Base-by-base conservation (phyloP, 2,329 filamentous ascomycete genomes). In the Penicillium hesseltinei region DNA sequence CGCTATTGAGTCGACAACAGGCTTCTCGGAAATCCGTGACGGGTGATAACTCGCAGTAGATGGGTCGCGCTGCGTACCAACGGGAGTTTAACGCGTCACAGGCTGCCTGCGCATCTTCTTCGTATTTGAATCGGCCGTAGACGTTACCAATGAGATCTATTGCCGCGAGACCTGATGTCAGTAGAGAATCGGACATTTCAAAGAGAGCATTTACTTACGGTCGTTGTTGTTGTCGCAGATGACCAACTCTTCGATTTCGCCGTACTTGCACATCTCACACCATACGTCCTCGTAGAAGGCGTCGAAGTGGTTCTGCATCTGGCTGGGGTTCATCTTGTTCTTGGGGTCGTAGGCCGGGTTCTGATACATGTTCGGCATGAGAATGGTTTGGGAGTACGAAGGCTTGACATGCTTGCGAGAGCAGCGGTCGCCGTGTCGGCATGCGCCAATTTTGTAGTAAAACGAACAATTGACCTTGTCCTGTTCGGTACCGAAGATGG, bases 191-290 rank as follows among this genome's bases (percentile, higher is more conserved):
- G 11, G 29, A 48, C 4, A 35, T 21, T 29, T n/a, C n/a, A 48
- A 19, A 40, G 2, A n/a, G 21, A 40, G 31, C n/a, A 33, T 21
- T 15, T 15, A 84, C 87, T 68, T 75, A 90, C 88, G 93, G 74
- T 99, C 94, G 79, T 99, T 99, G 79, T 97, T 97, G 78, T 99
- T 99, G 80, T 99, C 94, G 79, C 94, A 99, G 3, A 99, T 93
- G 13, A 99, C 94, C 13, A 99, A 85, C 80, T 99, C 94, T 79
- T 99, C 94, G 36, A 97, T 83, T 79, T 97, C 91, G 66, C 94
- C 94, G 76, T 95, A 99, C 79, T 96, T 92, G 88, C 94, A 97
- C 82, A 99, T 91, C 84, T 99, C 94, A 80, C 93, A 97, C 93
- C 94, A 99, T 66, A 99, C 92, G 76, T 99, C 94, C 81, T 99